phyloP scores from a whole-genome alignment of 805 yeast genomes.

The Wickerhamiella domercqiae region DNA sequence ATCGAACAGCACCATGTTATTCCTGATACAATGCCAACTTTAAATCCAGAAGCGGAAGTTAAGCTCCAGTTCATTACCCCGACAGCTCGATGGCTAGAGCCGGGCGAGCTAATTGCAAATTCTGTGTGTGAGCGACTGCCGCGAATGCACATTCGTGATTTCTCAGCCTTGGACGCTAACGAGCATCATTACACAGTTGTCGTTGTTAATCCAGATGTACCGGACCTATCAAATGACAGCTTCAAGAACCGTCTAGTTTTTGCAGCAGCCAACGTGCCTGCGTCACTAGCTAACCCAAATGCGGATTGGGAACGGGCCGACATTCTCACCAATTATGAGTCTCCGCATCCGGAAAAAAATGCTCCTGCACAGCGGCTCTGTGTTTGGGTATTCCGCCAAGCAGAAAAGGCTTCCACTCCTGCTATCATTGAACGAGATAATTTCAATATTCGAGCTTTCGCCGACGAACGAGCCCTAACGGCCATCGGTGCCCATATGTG shows the following conservation, averaged over 20 bases:
- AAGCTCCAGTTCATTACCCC: conserved; percentile 36
- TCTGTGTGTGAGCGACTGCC: conserved; percentile 65
- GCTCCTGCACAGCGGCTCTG: conserved; percentile 67
- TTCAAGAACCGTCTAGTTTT: conserved; percentile 60
- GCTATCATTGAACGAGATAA: conserved; percentile 26
- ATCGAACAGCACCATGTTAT: conserved; percentile 69
- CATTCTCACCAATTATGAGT: conserved; percentile 44
- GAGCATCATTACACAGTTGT: conserved; percentile 50
- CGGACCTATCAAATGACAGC: conserved; percentile 54
- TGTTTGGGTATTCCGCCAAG: conserved; percentile 82
- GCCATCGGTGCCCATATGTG: conserved; percentile 87
- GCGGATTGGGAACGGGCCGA: conserved; percentile 29
- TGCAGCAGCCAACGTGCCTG: conserved; percentile 55
- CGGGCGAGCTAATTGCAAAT: conserved; percentile 63
- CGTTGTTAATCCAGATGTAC: conserved; percentile 83
- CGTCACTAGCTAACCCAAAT: conserved; percentile 42
- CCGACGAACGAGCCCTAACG: conserved; percentile 35
- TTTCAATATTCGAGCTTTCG: conserved; percentile 65
- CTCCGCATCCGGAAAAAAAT: conserved; percentile 85
- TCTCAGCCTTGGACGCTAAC: conserved; percentile 19
- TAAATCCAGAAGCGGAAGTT: conserved; percentile 67
- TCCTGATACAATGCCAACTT: conserved; percentile 88
- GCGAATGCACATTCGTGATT: conserved; percentile 60
- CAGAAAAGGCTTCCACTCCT: conserved; percentile 15
- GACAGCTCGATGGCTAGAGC: conserved; percentile 46